Conservation (phyloP, 164 flowering plant species). For the Liriodendron chinense region DNA sequence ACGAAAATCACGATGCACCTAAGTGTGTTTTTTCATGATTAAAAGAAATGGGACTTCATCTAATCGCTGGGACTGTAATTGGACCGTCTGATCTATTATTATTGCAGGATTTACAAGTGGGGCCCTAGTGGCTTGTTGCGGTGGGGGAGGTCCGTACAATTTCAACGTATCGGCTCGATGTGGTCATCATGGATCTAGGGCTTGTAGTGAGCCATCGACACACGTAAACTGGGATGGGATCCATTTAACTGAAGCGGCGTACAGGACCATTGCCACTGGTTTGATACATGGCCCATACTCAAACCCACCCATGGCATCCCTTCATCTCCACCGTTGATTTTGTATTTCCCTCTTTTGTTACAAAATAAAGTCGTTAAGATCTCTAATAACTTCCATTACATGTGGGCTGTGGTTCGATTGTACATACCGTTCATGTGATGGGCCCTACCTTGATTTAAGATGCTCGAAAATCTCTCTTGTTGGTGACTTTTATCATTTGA, state of each 20-base stretch:
- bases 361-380: too few relatives aligned
- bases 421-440: too few relatives aligned
- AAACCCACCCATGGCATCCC: slow-evolving; percentile 21
- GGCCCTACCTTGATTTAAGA: too few relatives aligned
- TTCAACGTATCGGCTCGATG: slow-evolving; percentile 43
- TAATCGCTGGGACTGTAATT: neutral
- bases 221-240: slow-evolving; percentile 62
- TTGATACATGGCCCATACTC: slow-evolving; percentile 33
- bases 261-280: slow-evolving; percentile 30
- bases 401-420: too few relatives aligned
- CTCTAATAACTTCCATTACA: too few relatives aligned
- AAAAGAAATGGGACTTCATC: neutral
- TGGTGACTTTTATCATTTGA: too few relatives aligned
- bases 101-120: slow-evolving; percentile 40
- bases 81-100: neutral
- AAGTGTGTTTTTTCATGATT: neutral
- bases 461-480: too few relatives aligned
- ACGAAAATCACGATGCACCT: neutral
- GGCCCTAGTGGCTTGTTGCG: slow-evolving; percentile 51
- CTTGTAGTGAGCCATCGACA: slow-evolving; percentile 36
- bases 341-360: too few relatives aligned
- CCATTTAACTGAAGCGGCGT: slow-evolving; percentile 58
- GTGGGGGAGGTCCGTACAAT: slow-evolving; percentile 66
- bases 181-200: slow-evolving; percentile 41
- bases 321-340: neutral